These are phyloP conservation scores for Globisporangium uncinulatum DNA, from an alignment of 352 stramenopile genomes.

Conservation along the genomic window DNA sequence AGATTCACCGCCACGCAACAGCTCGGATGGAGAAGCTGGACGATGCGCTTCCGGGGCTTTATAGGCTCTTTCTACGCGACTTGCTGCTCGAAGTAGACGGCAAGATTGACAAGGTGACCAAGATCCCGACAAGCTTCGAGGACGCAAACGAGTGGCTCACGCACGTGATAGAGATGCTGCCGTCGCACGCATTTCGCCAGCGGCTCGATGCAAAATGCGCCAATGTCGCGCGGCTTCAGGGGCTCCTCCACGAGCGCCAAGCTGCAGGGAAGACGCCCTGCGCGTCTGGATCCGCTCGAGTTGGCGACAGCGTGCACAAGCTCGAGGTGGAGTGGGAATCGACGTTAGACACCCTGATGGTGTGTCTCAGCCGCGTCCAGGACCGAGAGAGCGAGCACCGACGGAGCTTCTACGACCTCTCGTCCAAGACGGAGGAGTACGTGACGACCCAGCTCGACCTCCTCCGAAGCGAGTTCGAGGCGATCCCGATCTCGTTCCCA, in stretches of 20 bases:
- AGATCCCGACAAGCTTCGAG: slow-evolving; percentile 45
- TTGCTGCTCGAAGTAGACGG: slow-evolving; percentile 47
- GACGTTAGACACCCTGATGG: slow-evolving; percentile 47
- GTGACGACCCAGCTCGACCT: slow-evolving; percentile 29
- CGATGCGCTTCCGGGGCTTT: slow-evolving; percentile 37
- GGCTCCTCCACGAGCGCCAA: slow-evolving; percentile 27
- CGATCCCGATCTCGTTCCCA: slow-evolving; percentile 20
- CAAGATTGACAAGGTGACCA: slow-evolving; percentile 50
- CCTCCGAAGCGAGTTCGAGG: slow-evolving; percentile 29
- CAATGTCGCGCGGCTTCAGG: slow-evolving; percentile 43
- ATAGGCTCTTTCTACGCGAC: slow-evolving; percentile 38
- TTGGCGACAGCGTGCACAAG: slow-evolving; percentile 26
- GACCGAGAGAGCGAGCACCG: slow-evolving; percentile 58
- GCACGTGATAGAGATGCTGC: slow-evolving; percentile 51
- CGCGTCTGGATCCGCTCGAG: background rate
- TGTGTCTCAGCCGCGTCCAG: slow-evolving; percentile 54
- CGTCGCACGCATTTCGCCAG: slow-evolving; percentile 38
- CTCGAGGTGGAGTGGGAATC: slow-evolving; percentile 61
- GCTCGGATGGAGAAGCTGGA: slow-evolving; percentile 34
- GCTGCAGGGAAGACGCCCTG: background rate
- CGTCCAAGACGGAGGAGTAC: slow-evolving; percentile 37
- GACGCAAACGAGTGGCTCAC: slow-evolving; percentile 45
- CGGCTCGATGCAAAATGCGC: slow-evolving; percentile 42
- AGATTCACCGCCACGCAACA: slow-evolving; percentile 25
- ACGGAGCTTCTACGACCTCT: slow-evolving; percentile 46